phyloP scores from a whole-genome alignment of 176 grass and related monocot species.

The Melocanna baccifera region DNA sequence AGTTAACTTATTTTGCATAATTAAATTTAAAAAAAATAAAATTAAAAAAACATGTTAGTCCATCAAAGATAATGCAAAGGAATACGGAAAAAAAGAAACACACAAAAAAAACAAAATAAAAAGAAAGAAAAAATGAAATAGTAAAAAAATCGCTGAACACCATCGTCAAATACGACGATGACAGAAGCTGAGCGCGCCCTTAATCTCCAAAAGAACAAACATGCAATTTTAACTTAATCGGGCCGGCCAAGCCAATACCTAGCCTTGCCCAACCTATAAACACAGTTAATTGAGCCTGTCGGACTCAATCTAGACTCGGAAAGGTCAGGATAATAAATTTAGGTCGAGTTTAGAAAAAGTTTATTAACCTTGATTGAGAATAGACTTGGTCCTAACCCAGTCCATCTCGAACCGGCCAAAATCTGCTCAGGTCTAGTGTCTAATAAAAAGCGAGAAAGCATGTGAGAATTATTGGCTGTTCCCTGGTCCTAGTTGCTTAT shows the following conservation, averaged over 20 bases:
- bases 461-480: not conserved
- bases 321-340: not conserved
- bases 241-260: not conserved
- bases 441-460: not conserved
- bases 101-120: too few relatives aligned
- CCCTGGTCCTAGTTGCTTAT: slow-evolving; percentile 29
- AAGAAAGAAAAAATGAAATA: too few relatives aligned
- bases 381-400: not conserved
- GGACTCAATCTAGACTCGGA: not conserved
- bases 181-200: too few relatives aligned
- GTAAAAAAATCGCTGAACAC: too few relatives aligned
- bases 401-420: not conserved
- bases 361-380: not conserved
- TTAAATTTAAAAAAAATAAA: too few relatives aligned
- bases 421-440: not conserved
- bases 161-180: too few relatives aligned
- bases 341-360: not conserved
- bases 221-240: not conserved
- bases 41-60: too few relatives aligned
- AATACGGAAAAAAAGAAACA: too few relatives aligned
- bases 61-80: too few relatives aligned
- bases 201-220: not conserved
- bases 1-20: too few relatives aligned
- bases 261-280: not conserved
- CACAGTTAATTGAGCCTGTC: not conserved